Conservation (phyloP, 768 basidiomycete genomes). For the Podaxis sp. region DNA sequence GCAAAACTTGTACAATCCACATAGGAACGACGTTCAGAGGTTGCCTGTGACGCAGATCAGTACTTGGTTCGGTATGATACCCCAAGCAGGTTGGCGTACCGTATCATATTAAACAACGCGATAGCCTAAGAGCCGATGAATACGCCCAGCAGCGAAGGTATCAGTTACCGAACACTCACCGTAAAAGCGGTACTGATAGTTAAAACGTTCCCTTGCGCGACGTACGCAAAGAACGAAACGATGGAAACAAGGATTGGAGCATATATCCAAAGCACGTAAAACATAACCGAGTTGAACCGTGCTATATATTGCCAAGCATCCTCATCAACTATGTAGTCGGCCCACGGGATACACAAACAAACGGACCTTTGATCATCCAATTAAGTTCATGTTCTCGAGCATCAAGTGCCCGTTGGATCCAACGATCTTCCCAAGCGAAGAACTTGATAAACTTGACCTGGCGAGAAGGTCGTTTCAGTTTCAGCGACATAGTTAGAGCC, state of each 20-base stretch:
- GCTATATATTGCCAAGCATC: constrained; percentile 31
- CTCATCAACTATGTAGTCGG: not conserved
- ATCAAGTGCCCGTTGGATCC: constrained; percentile 65
- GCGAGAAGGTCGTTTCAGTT: not conserved
- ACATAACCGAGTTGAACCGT: constrained; percentile 70
- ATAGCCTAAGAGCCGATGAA: constrained; percentile 48
- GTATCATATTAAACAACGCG: constrained; percentile 83
- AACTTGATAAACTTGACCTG: constrained; percentile 79
- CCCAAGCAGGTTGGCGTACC: constrained; percentile 30
- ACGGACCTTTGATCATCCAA: constrained; percentile 71
- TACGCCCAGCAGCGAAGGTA: not conserved
- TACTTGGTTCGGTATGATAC: not conserved
- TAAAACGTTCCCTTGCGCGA: constrained; percentile 70
- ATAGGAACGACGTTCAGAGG: constrained; percentile 81
- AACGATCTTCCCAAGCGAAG: constrained; percentile 78
- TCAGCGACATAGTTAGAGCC: not conserved
- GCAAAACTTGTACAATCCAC: constrained; percentile 76
- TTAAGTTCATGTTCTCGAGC: constrained; percentile 68
- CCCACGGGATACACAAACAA: not conserved
- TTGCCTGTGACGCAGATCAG: constrained; percentile 29
- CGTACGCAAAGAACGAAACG: constrained; percentile 73
- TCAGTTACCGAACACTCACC: constrained; percentile 32
- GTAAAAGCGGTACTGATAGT: constrained; percentile 85
- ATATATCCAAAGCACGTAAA: constrained; percentile 67
- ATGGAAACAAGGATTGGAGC: constrained; percentile 82